Base-by-base conservation (phyloP, 2,329 filamentous ascomycete genomes). In the Zasmidium cellare region DNA sequence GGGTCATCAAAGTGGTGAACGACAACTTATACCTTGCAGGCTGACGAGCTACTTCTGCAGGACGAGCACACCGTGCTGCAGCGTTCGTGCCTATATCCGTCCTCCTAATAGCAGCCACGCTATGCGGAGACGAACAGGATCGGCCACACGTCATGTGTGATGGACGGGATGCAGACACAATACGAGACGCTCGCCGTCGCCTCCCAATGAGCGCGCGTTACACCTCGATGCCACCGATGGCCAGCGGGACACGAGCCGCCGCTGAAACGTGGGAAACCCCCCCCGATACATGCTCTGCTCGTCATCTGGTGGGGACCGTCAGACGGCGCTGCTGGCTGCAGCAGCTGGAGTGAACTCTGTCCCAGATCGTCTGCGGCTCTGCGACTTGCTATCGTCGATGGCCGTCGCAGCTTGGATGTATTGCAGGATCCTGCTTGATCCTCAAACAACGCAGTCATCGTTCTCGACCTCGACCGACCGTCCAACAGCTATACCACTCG, bases 261-360 rank as follows among this genome's bases (percentile, higher is more conserved):
- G 50, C 38, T 47, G 51, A 53, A 46, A 53, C 51, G 51, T 46
- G 51, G 38, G n/a, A 53, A 18, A 14, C 11, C 19, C 28, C 14
- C 14, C 35, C 35, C 50, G 50, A 45, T 52, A 7, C n/a, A n/a
- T n/a, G n/a, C n/a, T n/a, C 35, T 52, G 49, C 28, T 51, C 51
- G 51, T 46, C 51, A 53, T 53, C 20, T 46, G 49, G 51, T 53
- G 51, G 51, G 31, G 51, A 53, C 25, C 31, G 50, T 24, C 16
- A 20, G 20, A 52, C 31, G 35, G 38, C 35, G 49, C 18, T 31
- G 23, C 49, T 16, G 9, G 46, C 23, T 41, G 24, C 9, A 51
- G 19, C n/a, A 52, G 28, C 14, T 52, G 50, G 50, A 45, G 38
- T 35, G 51, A 53, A 53, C 51, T 53, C 51, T 53, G 22, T 53